Conservation (phyloP, 2,329 filamentous ascomycete species). For the Fusarium guadeloupense region DNA sequence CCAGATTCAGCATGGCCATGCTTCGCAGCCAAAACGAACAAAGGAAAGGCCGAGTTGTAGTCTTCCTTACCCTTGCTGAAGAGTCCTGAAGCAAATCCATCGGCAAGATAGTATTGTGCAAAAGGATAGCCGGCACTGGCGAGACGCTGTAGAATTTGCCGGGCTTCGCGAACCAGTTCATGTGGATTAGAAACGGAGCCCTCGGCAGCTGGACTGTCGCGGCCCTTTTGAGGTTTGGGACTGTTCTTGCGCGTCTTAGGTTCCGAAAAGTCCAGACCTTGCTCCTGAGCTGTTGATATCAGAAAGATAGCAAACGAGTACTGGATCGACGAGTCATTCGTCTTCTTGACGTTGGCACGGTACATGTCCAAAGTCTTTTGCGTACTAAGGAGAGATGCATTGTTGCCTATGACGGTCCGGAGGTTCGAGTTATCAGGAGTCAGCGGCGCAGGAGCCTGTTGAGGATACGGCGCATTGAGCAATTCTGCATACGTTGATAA, state of each 20-base stretch:
- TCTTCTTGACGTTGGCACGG: slow-evolving; percentile 95
- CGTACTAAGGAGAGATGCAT: slow-evolving; percentile 88
- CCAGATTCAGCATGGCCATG: slow-evolving; percentile 97
- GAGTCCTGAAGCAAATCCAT: slow-evolving; percentile 91
- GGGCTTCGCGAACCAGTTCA: slow-evolving; percentile 85
- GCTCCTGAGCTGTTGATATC: slow-evolving; percentile 86
- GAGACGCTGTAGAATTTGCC: slow-evolving; percentile 85
- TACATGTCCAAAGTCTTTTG: slow-evolving; percentile 99
- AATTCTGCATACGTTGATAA: slow-evolving; percentile 67
- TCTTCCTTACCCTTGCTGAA: slow-evolving; percentile 96
- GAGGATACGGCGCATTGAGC: slow-evolving; percentile 78
- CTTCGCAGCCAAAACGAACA: slow-evolving; percentile 93
- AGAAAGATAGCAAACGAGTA: slow-evolving; percentile 97
- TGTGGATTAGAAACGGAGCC: slow-evolving; percentile 62
- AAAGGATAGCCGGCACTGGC: slow-evolving; percentile 92
- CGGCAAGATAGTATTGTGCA: slow-evolving; percentile 95
- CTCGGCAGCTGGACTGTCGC: slow-evolving; percentile 58
- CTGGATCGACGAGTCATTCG: slow-evolving; percentile 86
- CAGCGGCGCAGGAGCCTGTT: slow-evolving; percentile 74
- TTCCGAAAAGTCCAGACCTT: slow-evolving; percentile 66
- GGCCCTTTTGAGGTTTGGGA: slow-evolving; percentile 58
- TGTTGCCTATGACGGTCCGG: slow-evolving; percentile 81
- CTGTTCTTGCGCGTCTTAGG: slow-evolving; percentile 56
- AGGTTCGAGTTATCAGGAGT: slow-evolving; percentile 83
- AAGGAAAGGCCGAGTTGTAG: slow-evolving; percentile 87